Evolutionary conservation across 306 rosid genomes (phyloP), one percentile per base, ranked within the genome.

Genomic region (Macrotyloma uniflorum): DNA sequence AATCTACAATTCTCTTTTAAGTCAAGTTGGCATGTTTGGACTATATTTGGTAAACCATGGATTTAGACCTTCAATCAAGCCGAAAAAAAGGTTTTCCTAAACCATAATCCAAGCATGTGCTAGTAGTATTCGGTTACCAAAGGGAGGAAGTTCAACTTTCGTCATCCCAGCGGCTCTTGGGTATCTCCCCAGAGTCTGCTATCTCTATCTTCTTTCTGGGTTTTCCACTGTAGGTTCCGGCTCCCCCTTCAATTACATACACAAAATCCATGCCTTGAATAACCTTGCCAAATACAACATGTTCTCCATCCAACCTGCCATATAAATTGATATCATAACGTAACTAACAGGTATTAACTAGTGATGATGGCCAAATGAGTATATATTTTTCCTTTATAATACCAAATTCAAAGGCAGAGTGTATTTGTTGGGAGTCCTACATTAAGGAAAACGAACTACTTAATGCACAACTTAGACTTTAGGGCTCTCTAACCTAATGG

Each of bases 221-320:
- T 50, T 91, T 93, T 68, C 97, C 98, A 10, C 85, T 93, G 83
- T 89, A 91, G 65, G 93, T 93, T 74, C 98, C 97, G 4, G 98
- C 89, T 23, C 98, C 96, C 9, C 98, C 98, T 85, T 93, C 98
- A 77, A 93, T 87, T 43, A 91, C 86, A 77, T 88, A 93, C 71
- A 93, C 96, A 24, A 46, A 59, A 63, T 93, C 98, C 98, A 93
- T 93, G 50, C 98, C 98, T 84, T 89, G 91, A 69, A 93, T 82
- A 67, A 93, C 98, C 85, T 88, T 91, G 67, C 98, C 98, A 55
- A 91, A 89, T 35, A 91, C 96, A 36, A 93, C 96, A 58, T 93
- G 98, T 73, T 89, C 98, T 65, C 96, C 96, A 67, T 93, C 98
- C 90, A 93, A 87, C 98, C 98, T 93, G 89, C 23, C 80, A 71